phyloP scores from a whole-genome alignment of 1,284 basidiomycete species.

The Mycena citricolor region DNA sequence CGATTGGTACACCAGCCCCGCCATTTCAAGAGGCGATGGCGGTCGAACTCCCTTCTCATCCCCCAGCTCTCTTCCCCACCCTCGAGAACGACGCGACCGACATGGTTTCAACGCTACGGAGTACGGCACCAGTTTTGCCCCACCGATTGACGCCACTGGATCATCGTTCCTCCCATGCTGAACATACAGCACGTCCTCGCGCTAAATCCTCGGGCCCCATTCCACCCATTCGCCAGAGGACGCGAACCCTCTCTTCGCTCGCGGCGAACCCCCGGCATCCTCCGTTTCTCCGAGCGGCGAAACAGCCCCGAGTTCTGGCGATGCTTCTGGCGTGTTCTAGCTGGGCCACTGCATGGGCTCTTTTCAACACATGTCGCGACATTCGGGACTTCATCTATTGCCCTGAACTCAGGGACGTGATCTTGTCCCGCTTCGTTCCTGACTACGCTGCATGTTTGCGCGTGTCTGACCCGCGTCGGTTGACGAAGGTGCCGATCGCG shows the following conservation, averaged over 20 bases:
- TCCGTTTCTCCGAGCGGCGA: constrained; percentile 33
- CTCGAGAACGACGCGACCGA: no score
- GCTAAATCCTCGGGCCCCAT: background rate
- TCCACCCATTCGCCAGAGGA: background rate
- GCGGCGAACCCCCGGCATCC: constrained; percentile 17
- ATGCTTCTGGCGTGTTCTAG: constrained; percentile 41
- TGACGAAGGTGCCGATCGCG: constrained; percentile 49
- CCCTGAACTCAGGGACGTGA: constrained; percentile 44
- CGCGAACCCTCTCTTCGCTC: constrained; percentile 25
- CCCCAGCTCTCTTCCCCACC: constrained; percentile 12
- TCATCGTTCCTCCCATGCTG: no score
- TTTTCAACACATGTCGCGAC: constrained; percentile 49
- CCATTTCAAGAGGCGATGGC: no score
- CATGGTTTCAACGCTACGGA: no score
- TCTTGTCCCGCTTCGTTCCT: constrained; percentile 61
- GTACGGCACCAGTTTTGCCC: constrained; percentile 8
- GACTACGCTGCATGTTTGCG: constrained; percentile 49
- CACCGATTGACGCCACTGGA: constrained; percentile 14
- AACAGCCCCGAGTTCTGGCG: constrained; percentile 43
- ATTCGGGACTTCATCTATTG: constrained; percentile 46
- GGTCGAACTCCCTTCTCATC: constrained; percentile 5
- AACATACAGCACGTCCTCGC: no score
- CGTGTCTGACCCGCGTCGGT: constrained; percentile 38
- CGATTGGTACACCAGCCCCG: constrained; percentile 1
- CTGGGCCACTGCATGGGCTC: constrained; percentile 56